Percentiles rank a stretch among this genome's conserved stretches.
Evolutionary conservation across 2,329 filamentous ascomycete species (phyloP).

Genomic region (Aspergillus ochraceoroseus): DNA sequence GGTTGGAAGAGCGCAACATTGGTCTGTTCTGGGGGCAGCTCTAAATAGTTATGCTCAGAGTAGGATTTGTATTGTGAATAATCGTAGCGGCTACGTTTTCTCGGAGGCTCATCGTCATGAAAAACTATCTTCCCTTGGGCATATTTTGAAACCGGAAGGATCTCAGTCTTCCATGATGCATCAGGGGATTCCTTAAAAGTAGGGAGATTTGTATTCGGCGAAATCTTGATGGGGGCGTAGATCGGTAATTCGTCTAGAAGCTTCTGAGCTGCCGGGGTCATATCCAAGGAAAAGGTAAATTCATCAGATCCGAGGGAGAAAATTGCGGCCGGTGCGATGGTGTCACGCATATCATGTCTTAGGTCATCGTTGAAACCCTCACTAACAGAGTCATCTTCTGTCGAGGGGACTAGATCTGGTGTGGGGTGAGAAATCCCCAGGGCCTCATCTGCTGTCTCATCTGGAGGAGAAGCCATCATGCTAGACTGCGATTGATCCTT

Average conservation of each 20-base stretch:
- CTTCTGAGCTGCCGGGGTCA: slow-evolving; percentile 68
- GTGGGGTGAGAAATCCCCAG: slow-evolving; percentile 49
- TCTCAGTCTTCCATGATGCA: slow-evolving; percentile 67
- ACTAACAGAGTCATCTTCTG: slow-evolving; percentile 55
- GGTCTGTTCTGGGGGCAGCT: slow-evolving; percentile 63
- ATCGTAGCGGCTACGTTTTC: slow-evolving; percentile 76
- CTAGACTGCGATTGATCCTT: slow-evolving; percentile 28
- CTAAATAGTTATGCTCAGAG: slow-evolving; percentile 48
- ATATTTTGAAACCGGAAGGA: slow-evolving; percentile 80
- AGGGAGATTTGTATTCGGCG: slow-evolving; percentile 55
- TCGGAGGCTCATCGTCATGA: slow-evolving; percentile 58
- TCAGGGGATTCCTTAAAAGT: slow-evolving; percentile 61
- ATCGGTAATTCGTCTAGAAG: slow-evolving; percentile 76
- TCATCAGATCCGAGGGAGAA: slow-evolving; percentile 80
- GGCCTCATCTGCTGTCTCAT: slow-evolving; percentile 33
- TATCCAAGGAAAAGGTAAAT: slow-evolving; percentile 70
- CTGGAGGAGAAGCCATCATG: slow-evolving; percentile 28
- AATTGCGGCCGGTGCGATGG: slow-evolving; percentile 65
- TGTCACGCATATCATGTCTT: slow-evolving; percentile 41
- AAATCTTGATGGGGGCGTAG: slow-evolving; percentile 59
- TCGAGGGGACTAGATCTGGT: slow-evolving; percentile 63
- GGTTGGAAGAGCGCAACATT: slow-evolving; percentile 84
- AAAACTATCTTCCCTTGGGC: slow-evolving; percentile 75
- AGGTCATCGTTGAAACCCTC: slow-evolving; percentile 46
- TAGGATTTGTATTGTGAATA: slow-evolving; percentile 70